A percentile compares a stretch with the other conserved stretches of the same genome.
Evolutionary conservation across 2,329 filamentous ascomycete genomes (phyloP).

Genomic region (Aaosphaeria pasadenensis): DNA sequence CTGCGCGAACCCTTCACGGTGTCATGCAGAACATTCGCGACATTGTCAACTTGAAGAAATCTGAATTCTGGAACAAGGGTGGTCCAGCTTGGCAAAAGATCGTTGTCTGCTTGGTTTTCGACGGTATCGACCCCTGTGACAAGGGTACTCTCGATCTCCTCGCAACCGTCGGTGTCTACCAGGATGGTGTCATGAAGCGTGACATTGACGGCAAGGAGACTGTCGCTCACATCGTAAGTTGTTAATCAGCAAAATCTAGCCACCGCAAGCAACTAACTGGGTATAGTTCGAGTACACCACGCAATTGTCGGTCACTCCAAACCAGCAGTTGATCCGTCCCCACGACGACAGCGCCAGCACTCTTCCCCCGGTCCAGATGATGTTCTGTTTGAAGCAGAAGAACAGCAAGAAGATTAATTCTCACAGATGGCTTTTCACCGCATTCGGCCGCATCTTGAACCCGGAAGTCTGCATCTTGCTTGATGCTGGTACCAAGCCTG

Average conservation of each 20-base stretch:
- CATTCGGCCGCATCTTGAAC: slow-evolving; percentile 90
- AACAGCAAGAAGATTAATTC: slow-evolving; percentile 99
- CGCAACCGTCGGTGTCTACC: slow-evolving; percentile 88
- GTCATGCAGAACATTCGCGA: slow-evolving; percentile 98
- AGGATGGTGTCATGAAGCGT: slow-evolving; percentile 96
- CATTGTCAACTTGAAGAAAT: slow-evolving; percentile 96
- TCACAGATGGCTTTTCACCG: slow-evolving; percentile 95
- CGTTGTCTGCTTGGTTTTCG: slow-evolving; percentile 90
- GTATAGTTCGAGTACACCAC: slow-evolving; percentile 83
- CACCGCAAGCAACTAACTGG: slow-evolving; percentile 20
- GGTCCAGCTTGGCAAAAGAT: slow-evolving; percentile 98
- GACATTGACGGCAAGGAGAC: slow-evolving; percentile 95
- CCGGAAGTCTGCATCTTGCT: slow-evolving; percentile 91
- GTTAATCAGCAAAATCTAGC: not conserved
- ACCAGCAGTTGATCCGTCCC: slow-evolving; percentile 89
- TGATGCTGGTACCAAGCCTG: slow-evolving; percentile 93
- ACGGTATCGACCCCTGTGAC: slow-evolving; percentile 94
- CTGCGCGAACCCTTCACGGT: slow-evolving; percentile 85
- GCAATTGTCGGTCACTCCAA: slow-evolving; percentile 88
- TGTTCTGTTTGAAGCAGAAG: slow-evolving; percentile 96
- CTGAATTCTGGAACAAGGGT: slow-evolving; percentile 97
- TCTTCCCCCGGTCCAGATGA: slow-evolving; percentile 92
- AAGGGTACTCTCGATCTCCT: slow-evolving; percentile 89
- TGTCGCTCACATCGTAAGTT: slow-evolving; percentile 72
- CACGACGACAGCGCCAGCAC: slow-evolving; percentile 76